These are phyloP conservation scores for Onygena corvina DNA, from an alignment of 2,329 filamentous ascomycete species.

Conservation along the genomic window DNA sequence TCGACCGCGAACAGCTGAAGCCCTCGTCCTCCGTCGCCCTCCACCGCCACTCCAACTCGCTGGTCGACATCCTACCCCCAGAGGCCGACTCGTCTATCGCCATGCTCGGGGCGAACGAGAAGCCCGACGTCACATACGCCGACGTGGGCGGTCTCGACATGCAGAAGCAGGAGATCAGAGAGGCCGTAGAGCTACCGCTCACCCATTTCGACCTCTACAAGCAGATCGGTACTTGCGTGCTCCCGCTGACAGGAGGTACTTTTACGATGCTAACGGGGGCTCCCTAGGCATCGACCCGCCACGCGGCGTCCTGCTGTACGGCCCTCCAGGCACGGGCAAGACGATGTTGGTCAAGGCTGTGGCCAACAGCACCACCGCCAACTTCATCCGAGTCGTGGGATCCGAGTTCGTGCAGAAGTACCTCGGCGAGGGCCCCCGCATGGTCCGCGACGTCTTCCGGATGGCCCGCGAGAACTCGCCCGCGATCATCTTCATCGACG, in stretches of 20 bases:
- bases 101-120: conserved; percentile 93
- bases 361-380: conserved; percentile 94
- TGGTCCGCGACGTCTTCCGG: conserved; percentile 97
- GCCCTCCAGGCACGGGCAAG: conserved; percentile 90
- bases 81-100: conserved; percentile 98
- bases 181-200: conserved; percentile 90
- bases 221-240: conserved; percentile 59
- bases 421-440: conserved; percentile 89
- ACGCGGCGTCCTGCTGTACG: conserved; percentile 89
- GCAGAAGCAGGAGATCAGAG: conserved; percentile 99
- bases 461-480: conserved; percentile 98
- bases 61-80: conserved; percentile 96
- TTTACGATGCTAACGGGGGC: neutral
- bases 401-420: conserved; percentile 99
- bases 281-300: conserved; percentile 70
- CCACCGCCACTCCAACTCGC: conserved; percentile 93
- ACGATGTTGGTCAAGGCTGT: conserved; percentile 98
- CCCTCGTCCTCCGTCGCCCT: conserved; percentile 94
- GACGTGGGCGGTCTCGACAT: conserved; percentile 97
- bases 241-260: neutral
- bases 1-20: conserved; percentile 96
- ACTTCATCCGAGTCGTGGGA: conserved; percentile 94
- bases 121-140: conserved; percentile 94
- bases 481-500: conserved; percentile 98
- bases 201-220: conserved; percentile 98